Percentiles rank a stretch among this genome's conserved stretches.
These are phyloP conservation scores for Phytophthora boehmeriae DNA, from an alignment of 352 stramenopile species.

Conservation along the genomic window DNA sequence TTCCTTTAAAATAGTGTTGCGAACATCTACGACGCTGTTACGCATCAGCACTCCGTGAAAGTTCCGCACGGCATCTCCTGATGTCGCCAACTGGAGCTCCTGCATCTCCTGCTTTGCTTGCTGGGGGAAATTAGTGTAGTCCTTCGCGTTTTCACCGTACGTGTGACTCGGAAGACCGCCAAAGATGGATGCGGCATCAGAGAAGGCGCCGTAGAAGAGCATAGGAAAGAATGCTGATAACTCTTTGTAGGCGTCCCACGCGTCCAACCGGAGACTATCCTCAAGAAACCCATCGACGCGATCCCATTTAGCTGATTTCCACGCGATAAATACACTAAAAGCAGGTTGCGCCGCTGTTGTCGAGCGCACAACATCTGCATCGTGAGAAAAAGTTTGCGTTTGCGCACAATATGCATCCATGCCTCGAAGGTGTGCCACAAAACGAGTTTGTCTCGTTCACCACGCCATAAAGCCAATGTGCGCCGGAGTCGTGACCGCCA, in stretches of 20 bases:
- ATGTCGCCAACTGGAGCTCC: constrained; percentile 15
- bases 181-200: constrained; percentile 62
- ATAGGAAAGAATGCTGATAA: constrained; percentile 58
- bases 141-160: constrained; percentile 7
- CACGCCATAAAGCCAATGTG: constrained; percentile 59
- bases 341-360: constrained; percentile 42
- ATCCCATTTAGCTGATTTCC: constrained; percentile 72
- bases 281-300: constrained; percentile 63
- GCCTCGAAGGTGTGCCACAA: constrained; percentile 49
- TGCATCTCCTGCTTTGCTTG: constrained; percentile 12
- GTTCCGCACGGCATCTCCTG: constrained; percentile 35
- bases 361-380: constrained; percentile 48
- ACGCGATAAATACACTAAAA: constrained; percentile 58
- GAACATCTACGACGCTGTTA: constrained; percentile 61
- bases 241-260: constrained; percentile 64
- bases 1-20: constrained; percentile 48
- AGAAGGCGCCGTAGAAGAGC: constrained; percentile 70
- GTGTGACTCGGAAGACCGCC: constrained; percentile 42
- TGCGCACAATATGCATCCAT: constrained; percentile 51
- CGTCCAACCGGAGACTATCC: constrained; percentile 55
- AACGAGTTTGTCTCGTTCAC: constrained; percentile 11
- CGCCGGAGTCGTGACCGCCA: constrained; percentile 59
- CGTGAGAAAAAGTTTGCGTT: constrained; percentile 57
- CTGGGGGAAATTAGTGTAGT: background rate
- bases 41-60: constrained; percentile 54